These are phyloP conservation scores for Blastocystis sp. DNA, from an alignment of 352 stramenopile genomes.

Conservation along the genomic window DNA sequence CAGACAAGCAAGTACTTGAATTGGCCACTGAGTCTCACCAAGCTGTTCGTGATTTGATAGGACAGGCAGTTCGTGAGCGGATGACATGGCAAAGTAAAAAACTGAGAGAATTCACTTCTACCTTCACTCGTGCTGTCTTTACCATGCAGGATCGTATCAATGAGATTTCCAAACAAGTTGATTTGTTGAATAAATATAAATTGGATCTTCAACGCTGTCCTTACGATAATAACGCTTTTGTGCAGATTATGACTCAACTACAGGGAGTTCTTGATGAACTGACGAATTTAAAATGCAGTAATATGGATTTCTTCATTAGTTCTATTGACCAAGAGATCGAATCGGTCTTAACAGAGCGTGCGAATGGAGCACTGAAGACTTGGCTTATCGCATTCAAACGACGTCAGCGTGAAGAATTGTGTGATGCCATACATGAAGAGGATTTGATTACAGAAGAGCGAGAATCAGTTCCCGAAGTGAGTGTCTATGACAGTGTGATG, in stretches of 20 bases:
- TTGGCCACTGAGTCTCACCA: constrained; percentile 41
- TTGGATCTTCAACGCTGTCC: constrained; percentile 75
- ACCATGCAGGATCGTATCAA: constrained; percentile 96
- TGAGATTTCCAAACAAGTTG: constrained; percentile 86
- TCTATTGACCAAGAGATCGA: constrained; percentile 72
- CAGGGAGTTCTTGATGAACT: constrained; percentile 73
- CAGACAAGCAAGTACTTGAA: not conserved
- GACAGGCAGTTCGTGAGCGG: constrained; percentile 14
- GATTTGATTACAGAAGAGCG: constrained; percentile 70
- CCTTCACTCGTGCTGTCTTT: constrained; percentile 86
- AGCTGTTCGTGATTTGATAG: constrained; percentile 52
- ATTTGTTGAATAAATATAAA: constrained; percentile 86
- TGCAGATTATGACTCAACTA: constrained; percentile 68
- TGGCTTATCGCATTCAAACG: constrained; percentile 72
- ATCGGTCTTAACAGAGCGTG: constrained; percentile 70
- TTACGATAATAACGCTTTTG: constrained; percentile 70
- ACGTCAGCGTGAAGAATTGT: not conserved
- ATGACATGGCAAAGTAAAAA: constrained; percentile 68
- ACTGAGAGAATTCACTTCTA: constrained; percentile 74
- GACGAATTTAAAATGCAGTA: constrained; percentile 73
- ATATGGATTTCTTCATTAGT: constrained; percentile 72
- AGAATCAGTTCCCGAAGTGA: constrained; percentile 8
- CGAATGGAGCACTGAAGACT: constrained; percentile 69
- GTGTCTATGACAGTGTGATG: constrained; percentile 70
- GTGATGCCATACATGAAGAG: constrained; percentile 67